phyloP scores from a whole-genome alignment of 139 green algal genomes.

The Ostreobium quekettii region DNA sequence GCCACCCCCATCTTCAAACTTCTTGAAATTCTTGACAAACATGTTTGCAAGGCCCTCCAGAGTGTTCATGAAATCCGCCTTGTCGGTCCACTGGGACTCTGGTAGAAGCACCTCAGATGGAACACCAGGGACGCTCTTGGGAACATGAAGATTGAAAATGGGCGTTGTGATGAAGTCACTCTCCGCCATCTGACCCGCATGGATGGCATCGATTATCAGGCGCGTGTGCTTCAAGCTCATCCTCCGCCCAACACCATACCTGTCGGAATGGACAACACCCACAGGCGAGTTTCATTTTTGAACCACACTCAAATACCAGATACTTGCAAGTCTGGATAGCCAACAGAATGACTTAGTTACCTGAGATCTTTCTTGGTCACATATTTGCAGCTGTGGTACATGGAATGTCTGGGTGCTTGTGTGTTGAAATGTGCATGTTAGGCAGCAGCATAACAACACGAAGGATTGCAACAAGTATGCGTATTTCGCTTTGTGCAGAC shows the following conservation, averaged over 20 bases:
- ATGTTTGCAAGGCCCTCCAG: constrained; percentile 11
- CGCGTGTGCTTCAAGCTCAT: constrained; percentile 74
- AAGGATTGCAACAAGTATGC: too few species aligned
- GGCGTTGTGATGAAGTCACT: constrained; percentile 49
- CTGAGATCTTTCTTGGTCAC: too few species aligned
- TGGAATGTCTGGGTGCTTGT: too few species aligned
- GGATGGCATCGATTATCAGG: constrained; percentile 76
- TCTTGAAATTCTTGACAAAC: constrained; percentile 26
- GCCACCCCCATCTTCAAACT: constrained; percentile 22
- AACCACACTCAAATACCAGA: too few species aligned
- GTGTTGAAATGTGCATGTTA: too few species aligned
- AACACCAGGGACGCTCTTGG: constrained; percentile 11
- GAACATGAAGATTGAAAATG: constrained; percentile 75
- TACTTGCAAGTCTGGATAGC: too few species aligned
- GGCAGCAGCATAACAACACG: too few species aligned
- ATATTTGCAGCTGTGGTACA: too few species aligned
- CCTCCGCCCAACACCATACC: constrained; percentile 48
- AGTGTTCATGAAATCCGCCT: constrained; percentile 10
- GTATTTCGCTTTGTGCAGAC: too few species aligned
- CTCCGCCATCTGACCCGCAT: constrained; percentile 43
- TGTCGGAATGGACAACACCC: too few species aligned
- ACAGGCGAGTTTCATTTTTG: too few species aligned
- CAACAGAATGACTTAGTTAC: too few species aligned
- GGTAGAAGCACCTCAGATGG: constrained; percentile 6
- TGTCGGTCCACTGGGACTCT: constrained; percentile 18